Evolutionary conservation across 495 filamentous ascomycete species (phyloP), one percentile per base, ranked within the genome.

Genomic region (Penicillium psychrofluorescens): DNA sequence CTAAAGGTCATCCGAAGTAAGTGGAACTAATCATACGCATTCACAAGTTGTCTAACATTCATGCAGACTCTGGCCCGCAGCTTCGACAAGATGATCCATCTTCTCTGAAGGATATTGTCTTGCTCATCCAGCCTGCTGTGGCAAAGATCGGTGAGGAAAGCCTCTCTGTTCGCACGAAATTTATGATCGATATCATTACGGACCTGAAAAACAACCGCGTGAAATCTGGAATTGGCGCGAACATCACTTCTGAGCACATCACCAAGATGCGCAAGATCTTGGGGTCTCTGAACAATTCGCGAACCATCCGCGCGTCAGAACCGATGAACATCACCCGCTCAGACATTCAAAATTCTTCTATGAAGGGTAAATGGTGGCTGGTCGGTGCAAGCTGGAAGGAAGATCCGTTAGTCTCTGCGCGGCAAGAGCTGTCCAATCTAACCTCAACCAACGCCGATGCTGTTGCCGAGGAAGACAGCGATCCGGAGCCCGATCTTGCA

Each of bases 361-460:
- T 84, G 51, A 88, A 85, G 63, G 92, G 92, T 3, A 96, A 95
- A 70, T 97, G 92, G 94, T 97, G 92, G 92, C 77, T 97, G 31
- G 84, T 95, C 16, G 91, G 92, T 36, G 90, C 91, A 10, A 94
- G 88, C 63, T 95, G 89, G 84, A 81, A 72, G 28, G 75, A 77
- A 40, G 66, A 66, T 16, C 56, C 67, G 2, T 49, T 72, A 22
- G 63, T 67, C 12, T 52, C 61, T 28, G 67, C 67, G 11, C 66
- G 64, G 14, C 48, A 64, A 40, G 63, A 69, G 38, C 50, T 70
- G 22, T 52, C 58, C 16, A 40, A 30, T 34, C 41, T 58, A 4
- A 54, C 55, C 8, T 40, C 14, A 7, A 38, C 47, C 44, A 33
- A 45, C 11, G 15, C 48, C 46, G 36, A 48, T 12, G 43, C 45